Percentiles rank a stretch among this genome's conserved stretches.
phyloP scores from a whole-genome alignment of 257 asterid genomes.

The Salvia miltiorrhiza region DNA sequence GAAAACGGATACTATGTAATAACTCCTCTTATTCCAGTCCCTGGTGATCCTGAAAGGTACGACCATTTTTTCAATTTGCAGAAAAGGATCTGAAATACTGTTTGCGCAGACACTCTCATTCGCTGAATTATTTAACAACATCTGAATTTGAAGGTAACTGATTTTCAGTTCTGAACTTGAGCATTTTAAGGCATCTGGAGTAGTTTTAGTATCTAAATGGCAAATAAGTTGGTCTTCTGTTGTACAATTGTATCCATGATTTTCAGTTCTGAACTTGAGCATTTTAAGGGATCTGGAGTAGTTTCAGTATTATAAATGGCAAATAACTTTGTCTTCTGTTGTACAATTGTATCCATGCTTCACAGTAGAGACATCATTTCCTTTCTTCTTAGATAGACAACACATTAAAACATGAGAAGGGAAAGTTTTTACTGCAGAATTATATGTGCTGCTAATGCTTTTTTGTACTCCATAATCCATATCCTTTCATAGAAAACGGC shows the following conservation, averaged over 20 bases:
- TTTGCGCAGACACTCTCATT: no score
- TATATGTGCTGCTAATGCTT: background rate
- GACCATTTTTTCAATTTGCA: background rate
- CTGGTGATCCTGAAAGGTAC: slow-evolving; percentile 64
- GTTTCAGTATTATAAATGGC: no score
- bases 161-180: background rate
- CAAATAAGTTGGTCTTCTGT: background rate
- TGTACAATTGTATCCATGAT: no score
- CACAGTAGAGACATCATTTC: background rate
- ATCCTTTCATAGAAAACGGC: background rate
- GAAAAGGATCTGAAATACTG: background rate
- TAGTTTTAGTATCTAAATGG: background rate
- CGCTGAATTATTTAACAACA: no score
- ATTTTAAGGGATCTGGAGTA: no score
- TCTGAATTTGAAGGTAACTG: no score
- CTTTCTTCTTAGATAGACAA: background rate
- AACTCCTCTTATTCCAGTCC: slow-evolving; percentile 72
- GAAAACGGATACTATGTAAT: slow-evolving; percentile 89
- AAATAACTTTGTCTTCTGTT: background rate
- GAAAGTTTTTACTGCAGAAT: background rate
- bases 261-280: no score
- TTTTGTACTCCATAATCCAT: background rate
- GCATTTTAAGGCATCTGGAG: background rate
- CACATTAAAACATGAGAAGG: background rate
- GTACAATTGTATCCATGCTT: background rate